Base-by-base conservation (phyloP, 148 eudicot genomes). In the Agrostemma githago region DNA sequence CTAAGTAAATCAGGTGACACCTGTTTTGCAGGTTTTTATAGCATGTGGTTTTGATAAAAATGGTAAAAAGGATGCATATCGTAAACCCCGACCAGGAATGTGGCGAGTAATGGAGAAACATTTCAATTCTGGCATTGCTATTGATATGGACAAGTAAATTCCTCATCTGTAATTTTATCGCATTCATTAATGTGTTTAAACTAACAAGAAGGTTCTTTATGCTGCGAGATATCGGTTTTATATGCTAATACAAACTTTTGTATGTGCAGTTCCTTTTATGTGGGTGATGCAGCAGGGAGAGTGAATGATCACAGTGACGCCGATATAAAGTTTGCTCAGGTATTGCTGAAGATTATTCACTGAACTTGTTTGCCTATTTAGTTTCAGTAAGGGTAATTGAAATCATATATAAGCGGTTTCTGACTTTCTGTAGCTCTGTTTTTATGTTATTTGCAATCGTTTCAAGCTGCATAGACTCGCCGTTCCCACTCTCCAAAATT, bases 241-340 rank as follows among this genome's bases (percentile, higher is more conserved):
- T 66, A 26, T 74, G 43, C 75, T 77, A 62, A 58, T 58, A 20
- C 34, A 39, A 64, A n/a, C 12, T 78, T 39, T 70, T 8, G 56
- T 44, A n/a, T 38, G n/a, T 68, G 68, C 85, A 93, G 97, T 65
- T 93, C 98, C 70, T 93, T 93, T 81, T 91, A 88, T 84, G 98
- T 93, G 62, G 98, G 98, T 67, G 98, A 93, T 86, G 98, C 98
- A 7, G 97, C 98, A 76, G 98, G 98, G 73, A 88, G 98, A 74
- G 51, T 61, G 26, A 68, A 78, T 8, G 98, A 93, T 72, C 98
- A 91, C 78, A 91, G 97, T 79, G 89, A 84, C 78, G 98, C 96
- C 20, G 98, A 93, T 76, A 83, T 85, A 63, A 85, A 85, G 86
- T 93, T 93, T 84, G 98, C 98, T 66, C 70, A 93, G 98, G 96